These are phyloP conservation scores for Neonectria hederae DNA, from an alignment of 2,329 filamentous ascomycete species.

Conservation along the genomic window DNA sequence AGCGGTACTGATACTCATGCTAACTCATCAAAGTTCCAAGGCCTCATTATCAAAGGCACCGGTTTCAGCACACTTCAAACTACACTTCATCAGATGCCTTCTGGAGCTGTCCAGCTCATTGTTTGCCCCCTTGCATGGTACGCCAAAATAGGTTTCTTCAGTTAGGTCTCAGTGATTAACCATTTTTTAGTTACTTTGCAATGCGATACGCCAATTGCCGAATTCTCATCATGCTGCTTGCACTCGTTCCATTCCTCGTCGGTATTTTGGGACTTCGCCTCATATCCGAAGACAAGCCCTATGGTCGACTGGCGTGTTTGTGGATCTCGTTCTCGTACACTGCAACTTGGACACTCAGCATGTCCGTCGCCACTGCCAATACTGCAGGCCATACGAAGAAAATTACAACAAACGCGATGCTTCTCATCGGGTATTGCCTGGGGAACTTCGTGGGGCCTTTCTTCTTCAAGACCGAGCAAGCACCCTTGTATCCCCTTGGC, in stretches of 20 bases:
- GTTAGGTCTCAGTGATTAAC: background rate
- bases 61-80: conserved; percentile 33
- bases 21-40: conserved; percentile 30
- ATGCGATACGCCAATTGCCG: conserved; percentile 23
- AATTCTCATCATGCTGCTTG: conserved; percentile 28
- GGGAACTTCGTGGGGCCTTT: conserved; percentile 53
- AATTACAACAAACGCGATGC: conserved; percentile 55
- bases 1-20: conserved; percentile 16
- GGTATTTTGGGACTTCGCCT: conserved; percentile 27
- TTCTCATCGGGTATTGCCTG: conserved; percentile 55
- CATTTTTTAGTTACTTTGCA: conserved; percentile 16
- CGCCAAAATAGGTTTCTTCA: background rate
- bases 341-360: conserved; percentile 40
- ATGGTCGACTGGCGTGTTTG: conserved; percentile 37
- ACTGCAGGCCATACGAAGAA: conserved; percentile 52
- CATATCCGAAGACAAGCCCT: conserved; percentile 22
- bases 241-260: conserved; percentile 19
- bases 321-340: conserved; percentile 44
- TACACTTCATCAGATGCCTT: conserved; percentile 32
- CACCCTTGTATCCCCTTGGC: conserved; percentile 25
- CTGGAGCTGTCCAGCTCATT: conserved; percentile 28
- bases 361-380: conserved; percentile 36
- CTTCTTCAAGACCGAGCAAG: conserved; percentile 47
- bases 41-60: conserved; percentile 37
- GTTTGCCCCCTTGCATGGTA: conserved; percentile 31